Evolutionary conservation across 1,284 basidiomycete genomes (phyloP), one percentile per base, ranked within the genome.

Genomic region (Violaceomyces palustris): DNA sequence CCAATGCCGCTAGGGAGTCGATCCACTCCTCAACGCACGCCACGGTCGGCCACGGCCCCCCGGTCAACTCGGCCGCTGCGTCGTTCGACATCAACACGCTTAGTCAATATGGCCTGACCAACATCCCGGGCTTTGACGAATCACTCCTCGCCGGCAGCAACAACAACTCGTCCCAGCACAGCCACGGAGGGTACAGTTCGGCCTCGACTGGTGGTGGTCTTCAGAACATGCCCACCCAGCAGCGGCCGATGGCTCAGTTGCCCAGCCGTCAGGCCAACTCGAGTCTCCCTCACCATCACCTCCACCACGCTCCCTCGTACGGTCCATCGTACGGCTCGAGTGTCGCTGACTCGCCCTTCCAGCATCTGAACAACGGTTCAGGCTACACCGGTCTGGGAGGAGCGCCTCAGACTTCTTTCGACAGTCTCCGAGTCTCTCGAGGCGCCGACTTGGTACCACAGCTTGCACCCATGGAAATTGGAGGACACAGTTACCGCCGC

Each of bases 81-180:
- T 14, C 40, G 5, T 52, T 68, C 28, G 63, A 69, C 45, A 43
- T 71, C 39, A 52, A 55, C 33, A 36, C 58, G 11, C 50, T 68
- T 17, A 42, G 49, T 12, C 50, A 59, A 38, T 52, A 47, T 23
- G 68, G 67, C 21, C 48, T 72, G 22, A 56, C 39, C 37, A 43
- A 59, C 44, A 69, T 72, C 34, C 61, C 67, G 1, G 69, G 69
- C 14, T 56, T 65, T 35, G 69, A 72, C 31, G 51, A 61, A 36
- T 50, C 38, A 21, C 35, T 69, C 4, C 37, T 65, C 24, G 21
- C 30, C 26, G n/a, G 26, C 15, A 17, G 24, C n/a, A 18, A 12
- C 32, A 24, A 5, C 22, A n/a, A n/a, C n/a, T n/a, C n/a, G n/a
- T n/a, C n/a, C n/a, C n/a, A 25, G 8, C 25, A n/a, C 12, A 7